phyloP scores from a whole-genome alignment of 805 yeast species.

The Starmerella potacharoeniae region DNA sequence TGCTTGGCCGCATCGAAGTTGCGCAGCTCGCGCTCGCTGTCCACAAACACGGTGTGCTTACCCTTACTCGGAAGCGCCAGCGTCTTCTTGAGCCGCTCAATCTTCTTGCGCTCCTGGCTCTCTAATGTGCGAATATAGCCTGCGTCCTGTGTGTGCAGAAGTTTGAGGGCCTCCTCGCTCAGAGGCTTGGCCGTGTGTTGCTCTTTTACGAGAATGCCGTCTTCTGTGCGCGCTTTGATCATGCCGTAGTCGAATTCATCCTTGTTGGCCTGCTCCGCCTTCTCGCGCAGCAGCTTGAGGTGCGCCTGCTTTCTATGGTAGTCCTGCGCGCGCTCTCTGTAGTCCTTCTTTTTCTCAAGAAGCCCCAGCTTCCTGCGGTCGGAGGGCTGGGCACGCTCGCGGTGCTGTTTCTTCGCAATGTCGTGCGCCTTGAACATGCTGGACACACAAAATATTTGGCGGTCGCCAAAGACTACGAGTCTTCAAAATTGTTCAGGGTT shows the following conservation, averaged over 20 bases:
- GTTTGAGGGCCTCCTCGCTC: slow-evolving; percentile 61
- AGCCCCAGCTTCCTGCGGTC: slow-evolving; percentile 68
- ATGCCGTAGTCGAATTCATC: slow-evolving; percentile 96
- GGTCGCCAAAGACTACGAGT: too few species aligned
- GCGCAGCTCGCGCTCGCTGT: slow-evolving; percentile 43
- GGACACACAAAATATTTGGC: background rate
- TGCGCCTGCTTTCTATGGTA: slow-evolving; percentile 48
- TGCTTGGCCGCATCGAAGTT: slow-evolving; percentile 50
- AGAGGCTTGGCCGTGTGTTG: slow-evolving; percentile 38
- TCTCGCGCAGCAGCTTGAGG: slow-evolving; percentile 57
- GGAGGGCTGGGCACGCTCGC: slow-evolving; percentile 81
- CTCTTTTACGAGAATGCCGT: slow-evolving; percentile 53
- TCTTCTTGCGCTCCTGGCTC: slow-evolving; percentile 53
- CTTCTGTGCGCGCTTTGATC: slow-evolving; percentile 58
- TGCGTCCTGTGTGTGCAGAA: slow-evolving; percentile 82
- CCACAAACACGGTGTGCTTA: slow-evolving; percentile 78
- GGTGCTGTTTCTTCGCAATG: slow-evolving; percentile 90
- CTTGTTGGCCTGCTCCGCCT: slow-evolving; percentile 67
- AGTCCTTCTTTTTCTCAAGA: slow-evolving; percentile 85
- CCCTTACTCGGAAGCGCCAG: slow-evolving; percentile 40
- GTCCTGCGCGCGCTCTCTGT: slow-evolving; percentile 55
- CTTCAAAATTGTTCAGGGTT: background rate
- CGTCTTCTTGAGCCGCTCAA: slow-evolving; percentile 41
- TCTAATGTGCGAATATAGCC: slow-evolving; percentile 73
- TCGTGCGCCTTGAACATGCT: slow-evolving; percentile 42